phyloP scores from a whole-genome alignment of 495 filamentous ascomycete genomes.

The Daldinia caldariorum region DNA sequence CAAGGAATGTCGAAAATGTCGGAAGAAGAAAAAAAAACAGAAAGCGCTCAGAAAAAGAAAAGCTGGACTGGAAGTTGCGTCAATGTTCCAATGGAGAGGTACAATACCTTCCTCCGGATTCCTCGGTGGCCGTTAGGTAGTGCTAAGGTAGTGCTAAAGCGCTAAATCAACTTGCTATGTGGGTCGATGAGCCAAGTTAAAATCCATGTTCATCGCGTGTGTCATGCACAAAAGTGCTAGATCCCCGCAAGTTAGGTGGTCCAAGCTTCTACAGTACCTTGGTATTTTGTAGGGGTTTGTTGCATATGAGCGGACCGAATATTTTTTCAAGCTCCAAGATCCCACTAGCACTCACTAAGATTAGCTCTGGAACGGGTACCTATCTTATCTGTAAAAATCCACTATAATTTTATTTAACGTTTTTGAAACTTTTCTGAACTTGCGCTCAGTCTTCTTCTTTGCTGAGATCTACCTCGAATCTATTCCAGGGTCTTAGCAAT shows the following conservation, averaged over 20 bases:
- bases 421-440: constrained; percentile 12
- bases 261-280: not conserved
- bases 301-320: not conserved
- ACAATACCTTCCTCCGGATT: constrained; percentile 25
- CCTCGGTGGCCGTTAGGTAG: constrained; percentile 26
- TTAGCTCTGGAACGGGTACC: not conserved
- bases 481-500: not conserved
- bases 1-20: not conserved
- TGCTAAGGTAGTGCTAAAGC: not conserved
- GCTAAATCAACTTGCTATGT: not conserved
- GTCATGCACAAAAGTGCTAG: not conserved
- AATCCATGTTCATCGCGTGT: constrained; percentile 36
- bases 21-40: not conserved
- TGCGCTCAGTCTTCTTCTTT: not conserved
- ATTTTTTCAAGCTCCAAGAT: not conserved
- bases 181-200: constrained; percentile 22
- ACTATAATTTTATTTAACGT: constrained; percentile 13
- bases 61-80: not conserved
- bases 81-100: not conserved
- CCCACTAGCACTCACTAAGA: not conserved
- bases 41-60: not conserved
- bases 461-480: not conserved
- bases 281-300: not conserved
- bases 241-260: not conserved
- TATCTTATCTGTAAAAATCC: constrained; percentile 11